Evolutionary conservation across 176 grass and related monocot species (phyloP).

Genomic region (Bolboschoenus planiculmis): DNA sequence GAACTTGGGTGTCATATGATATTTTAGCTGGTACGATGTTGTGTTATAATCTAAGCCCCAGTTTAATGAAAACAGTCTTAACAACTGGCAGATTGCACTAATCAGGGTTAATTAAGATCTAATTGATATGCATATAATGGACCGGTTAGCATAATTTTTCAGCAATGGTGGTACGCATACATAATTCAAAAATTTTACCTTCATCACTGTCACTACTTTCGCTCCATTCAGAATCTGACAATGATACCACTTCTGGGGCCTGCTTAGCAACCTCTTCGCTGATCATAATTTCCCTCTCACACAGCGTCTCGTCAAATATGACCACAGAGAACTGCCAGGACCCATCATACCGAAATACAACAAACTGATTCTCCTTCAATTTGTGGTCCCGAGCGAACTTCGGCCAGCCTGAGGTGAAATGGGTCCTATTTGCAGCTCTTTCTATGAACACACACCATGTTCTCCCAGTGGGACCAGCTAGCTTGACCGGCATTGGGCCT

Average conservation of each 20-base stretch:
- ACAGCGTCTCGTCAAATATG: constrained; percentile 37
- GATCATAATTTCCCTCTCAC: constrained; percentile 33
- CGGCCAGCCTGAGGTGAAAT: constrained; percentile 48
- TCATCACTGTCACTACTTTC: neutral
- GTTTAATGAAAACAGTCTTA: neutral
- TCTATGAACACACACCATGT: constrained; percentile 38
- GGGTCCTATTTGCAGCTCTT: neutral
- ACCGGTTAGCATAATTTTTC: neutral
- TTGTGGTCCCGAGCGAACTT: constrained; percentile 55
- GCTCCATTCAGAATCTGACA: neutral
- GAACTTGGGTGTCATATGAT: neutral
- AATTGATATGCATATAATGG: neutral
- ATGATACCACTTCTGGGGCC: neutral
- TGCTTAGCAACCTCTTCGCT: neutral
- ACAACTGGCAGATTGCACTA: neutral
- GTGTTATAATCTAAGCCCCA: neutral
- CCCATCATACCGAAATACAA: constrained; percentile 41
- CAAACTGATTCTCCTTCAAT: constrained; percentile 46
- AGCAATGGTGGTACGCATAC: neutral
- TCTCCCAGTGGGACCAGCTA: constrained; percentile 31
- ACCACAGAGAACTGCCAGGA: constrained; percentile 43
- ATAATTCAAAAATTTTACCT: neutral
- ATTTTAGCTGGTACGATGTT: neutral
- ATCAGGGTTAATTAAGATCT: neutral
- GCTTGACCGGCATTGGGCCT: neutral